Evolutionary conservation across 1,284 basidiomycete genomes (phyloP), one percentile per base, ranked within the genome.

Genomic region (Exobasidium cylindrosporum): DNA sequence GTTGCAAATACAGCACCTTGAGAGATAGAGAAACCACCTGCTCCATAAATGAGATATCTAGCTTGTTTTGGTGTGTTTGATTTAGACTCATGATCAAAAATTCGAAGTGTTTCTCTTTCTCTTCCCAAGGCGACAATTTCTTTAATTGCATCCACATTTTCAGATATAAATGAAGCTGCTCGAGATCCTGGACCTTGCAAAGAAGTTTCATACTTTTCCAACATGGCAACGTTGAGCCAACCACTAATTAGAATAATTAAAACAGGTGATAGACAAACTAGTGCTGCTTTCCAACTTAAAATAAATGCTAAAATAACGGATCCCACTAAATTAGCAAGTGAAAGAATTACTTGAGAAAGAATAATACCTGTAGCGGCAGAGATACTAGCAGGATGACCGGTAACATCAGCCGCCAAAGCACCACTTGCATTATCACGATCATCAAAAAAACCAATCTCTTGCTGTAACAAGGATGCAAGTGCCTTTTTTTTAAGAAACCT

Each of bases 121-220:
- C 82, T 68, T 6, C 82, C 81, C 6, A 83, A 71, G 0, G 82
- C 77, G 3, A 80, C 74, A 7, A 82, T 79, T 0, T 81, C 80
- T 64, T 77, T 72, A 49, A 83, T 80, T 4, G 79, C 77, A 55
- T 82, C 82, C 26, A 82, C 79, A 13, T 80, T 69, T 58, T 83
- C 82, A n/a, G 76, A 70, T 11, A 82, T 76, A 58, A 78, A 82
- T 0, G 75, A 63, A 4, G 76, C 68, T 1, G 76, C 76, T 13
- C 65, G 63, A 30, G 75, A 70, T 3, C 75, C 63, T 11, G 74
- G 72, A 46, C 74, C 66, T 57, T 80, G 67, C 1, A 68, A 72
- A 23, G 76, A 70, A 23, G 69, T 63, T 46, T 81, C 80, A 46
- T 69, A 73, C 29, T 74, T 74, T 47, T 77, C 72, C 21, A 77